A percentile compares a stretch with the other conserved stretches of the same genome.
phyloP scores from a whole-genome alignment of 495 filamentous ascomycete genomes.

The Trichoderma virens region DNA sequence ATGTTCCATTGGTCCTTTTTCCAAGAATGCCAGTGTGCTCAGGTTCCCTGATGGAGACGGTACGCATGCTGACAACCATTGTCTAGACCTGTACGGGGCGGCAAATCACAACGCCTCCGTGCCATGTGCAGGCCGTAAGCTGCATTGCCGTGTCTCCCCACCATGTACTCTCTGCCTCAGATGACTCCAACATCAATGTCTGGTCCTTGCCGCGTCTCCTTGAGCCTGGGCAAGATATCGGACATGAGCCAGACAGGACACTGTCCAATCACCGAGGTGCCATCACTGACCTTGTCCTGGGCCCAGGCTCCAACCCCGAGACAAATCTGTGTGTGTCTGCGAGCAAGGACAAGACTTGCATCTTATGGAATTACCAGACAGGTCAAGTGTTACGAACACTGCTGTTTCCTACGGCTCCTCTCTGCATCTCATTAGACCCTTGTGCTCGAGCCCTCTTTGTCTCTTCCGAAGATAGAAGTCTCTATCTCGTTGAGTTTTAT shows the following conservation, averaged over 20 bases:
- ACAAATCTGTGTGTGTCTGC: constrained; percentile 71
- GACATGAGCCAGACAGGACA: constrained; percentile 53
- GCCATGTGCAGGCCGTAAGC: constrained; percentile 81
- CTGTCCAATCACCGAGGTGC: constrained; percentile 74
- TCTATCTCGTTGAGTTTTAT: constrained; percentile 77
- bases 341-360: constrained; percentile 71
- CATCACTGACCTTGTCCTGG: constrained; percentile 61
- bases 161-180: constrained; percentile 78
- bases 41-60: background rate
- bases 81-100: constrained; percentile 73
- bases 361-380: constrained; percentile 83
- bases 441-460: constrained; percentile 75
- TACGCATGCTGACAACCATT: background rate
- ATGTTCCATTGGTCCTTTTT: background rate
- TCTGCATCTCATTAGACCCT: constrained; percentile 71
- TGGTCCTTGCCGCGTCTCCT: constrained; percentile 77
- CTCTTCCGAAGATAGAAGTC: constrained; percentile 73
- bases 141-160: constrained; percentile 64
- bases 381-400: constrained; percentile 70
- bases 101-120: constrained; percentile 75
- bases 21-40: background rate
- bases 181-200: constrained; percentile 81
- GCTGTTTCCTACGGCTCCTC: constrained; percentile 62
- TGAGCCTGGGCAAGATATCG: constrained; percentile 41
- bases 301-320: constrained; percentile 53